phyloP scores from a whole-genome alignment of 805 yeast genomes.

The Cyberlindnera mrakii region DNA sequence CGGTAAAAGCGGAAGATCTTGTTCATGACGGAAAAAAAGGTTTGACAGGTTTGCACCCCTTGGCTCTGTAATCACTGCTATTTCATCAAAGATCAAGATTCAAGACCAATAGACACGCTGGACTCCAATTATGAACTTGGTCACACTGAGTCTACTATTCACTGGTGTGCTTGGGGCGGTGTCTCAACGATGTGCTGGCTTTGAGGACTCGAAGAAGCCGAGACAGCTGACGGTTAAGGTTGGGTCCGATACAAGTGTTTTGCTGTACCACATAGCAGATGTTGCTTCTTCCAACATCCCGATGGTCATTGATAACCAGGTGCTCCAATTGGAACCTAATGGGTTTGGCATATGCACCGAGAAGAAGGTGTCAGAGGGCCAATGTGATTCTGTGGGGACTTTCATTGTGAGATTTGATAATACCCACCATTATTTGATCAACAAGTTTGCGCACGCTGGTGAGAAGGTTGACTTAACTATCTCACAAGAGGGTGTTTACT shows the following conservation, averaged over 20 bases:
- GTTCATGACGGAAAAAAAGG: too few species aligned
- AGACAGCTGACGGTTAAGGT: neutral
- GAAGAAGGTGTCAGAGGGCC: conserved; percentile 5
- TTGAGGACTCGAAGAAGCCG: conserved; percentile 2
- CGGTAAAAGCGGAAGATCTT: too few species aligned
- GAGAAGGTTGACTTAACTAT: neutral
- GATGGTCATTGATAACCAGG: conserved; percentile 1
- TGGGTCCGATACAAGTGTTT: conserved; percentile 4
- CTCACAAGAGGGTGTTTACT: conserved; percentile 4
- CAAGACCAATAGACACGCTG: too few species aligned
- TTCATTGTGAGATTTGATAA: conserved; percentile 5
- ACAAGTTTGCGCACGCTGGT: neutral
- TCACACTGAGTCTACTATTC: neutral
- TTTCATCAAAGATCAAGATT: too few species aligned
- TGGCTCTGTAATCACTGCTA: too few species aligned
- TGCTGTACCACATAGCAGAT: conserved; percentile 10
- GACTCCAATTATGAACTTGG: neutral
- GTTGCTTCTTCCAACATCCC: conserved; percentile 11
- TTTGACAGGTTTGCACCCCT: too few species aligned
- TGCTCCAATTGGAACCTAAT: neutral
- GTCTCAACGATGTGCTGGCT: conserved; percentile 4
- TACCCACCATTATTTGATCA: conserved; percentile 1
- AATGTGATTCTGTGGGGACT: conserved; percentile 9
- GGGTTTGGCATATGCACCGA: conserved; percentile 14
- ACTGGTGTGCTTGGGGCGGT: conserved; percentile 3